Percentiles rank a stretch among this genome's conserved stretches.
Evolutionary conservation across 257 asterid genomes (phyloP).

Genomic region (Solanum acaule): DNA sequence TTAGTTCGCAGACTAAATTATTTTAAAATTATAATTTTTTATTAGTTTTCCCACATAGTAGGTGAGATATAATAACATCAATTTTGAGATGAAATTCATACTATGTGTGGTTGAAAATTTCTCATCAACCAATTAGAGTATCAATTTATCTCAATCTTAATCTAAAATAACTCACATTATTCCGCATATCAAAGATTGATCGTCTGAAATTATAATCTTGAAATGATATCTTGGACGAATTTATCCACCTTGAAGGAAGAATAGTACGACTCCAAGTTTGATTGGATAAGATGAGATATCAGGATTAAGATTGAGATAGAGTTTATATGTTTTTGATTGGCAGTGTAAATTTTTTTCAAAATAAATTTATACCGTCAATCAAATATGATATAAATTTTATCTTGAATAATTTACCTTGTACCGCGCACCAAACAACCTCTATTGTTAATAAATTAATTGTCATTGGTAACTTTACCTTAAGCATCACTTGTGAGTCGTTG

Average conservation of each 20-base stretch:
- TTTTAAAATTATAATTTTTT: no score
- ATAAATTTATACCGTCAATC: not conserved
- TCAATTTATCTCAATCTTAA: not conserved
- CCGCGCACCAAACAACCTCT: not conserved
- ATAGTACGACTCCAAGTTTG: not conserved
- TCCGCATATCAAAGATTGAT: rapidly evolving
- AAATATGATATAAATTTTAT: not conserved
- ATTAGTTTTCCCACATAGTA: not conserved
- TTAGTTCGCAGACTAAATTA: no score
- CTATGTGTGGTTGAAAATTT: rapidly evolving
- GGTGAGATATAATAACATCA: not conserved
- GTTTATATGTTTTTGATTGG: not conserved
- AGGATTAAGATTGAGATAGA: not conserved
- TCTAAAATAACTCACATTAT: not conserved
- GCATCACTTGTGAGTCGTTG: conserved; percentile 56
- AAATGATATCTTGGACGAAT: not conserved
- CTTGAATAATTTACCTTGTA: not conserved
- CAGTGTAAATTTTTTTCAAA: no score
- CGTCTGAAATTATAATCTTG: not conserved
- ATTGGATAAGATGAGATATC: not conserved
- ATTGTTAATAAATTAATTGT: not conserved
- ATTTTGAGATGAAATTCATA: not conserved
- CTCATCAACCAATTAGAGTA: not conserved
- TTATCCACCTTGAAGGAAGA: not conserved
- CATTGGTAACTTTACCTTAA: conserved; percentile 38